Percentiles rank a stretch among this genome's conserved stretches.
Conservation (phyloP, 768 basidiomycete genomes). For the Chiua virens region DNA sequence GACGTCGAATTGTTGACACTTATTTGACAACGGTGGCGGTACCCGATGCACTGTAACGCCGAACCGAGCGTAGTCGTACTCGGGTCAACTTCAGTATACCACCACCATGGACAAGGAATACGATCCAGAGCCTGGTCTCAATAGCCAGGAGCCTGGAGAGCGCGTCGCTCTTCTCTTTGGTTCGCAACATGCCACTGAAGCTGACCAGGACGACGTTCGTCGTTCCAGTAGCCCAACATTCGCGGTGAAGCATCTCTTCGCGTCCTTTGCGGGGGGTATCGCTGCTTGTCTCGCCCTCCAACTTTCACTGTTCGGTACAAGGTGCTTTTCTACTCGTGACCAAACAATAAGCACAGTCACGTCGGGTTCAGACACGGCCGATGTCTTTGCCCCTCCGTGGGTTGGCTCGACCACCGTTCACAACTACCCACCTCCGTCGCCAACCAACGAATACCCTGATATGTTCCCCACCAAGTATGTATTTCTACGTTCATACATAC, state of each 20-base stretch:
- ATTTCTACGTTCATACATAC: no score
- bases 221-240: conserved; percentile 13
- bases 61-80: no score
- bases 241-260: conserved; percentile 36
- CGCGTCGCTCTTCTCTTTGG: conserved; percentile 38
- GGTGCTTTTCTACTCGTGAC: conserved; percentile 31
- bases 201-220: conserved; percentile 1
- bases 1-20: no score
- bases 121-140: conserved; percentile 43
- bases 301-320: conserved; percentile 36
- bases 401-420: conserved; percentile 73
- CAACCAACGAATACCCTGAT: conserved; percentile 71
- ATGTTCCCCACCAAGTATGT: conserved; percentile 64
- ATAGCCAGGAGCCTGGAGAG: conserved; percentile 21
- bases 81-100: conserved; percentile 1
- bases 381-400: conserved; percentile 57
- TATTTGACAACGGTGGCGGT: conserved; percentile 3
- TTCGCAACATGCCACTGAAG: conserved; percentile 9
- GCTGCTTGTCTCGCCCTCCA: conserved; percentile 52
- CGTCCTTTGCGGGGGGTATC: conserved; percentile 56
- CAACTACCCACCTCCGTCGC: conserved; percentile 68
- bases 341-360: background rate
- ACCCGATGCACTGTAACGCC: background rate
- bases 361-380: conserved; percentile 12
- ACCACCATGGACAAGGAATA: conserved; percentile 19